A percentile compares a stretch with the other conserved stretches of the same genome.
phyloP scores from a whole-genome alignment of 805 yeast genomes.

The Metschnikowia shivogae region DNA sequence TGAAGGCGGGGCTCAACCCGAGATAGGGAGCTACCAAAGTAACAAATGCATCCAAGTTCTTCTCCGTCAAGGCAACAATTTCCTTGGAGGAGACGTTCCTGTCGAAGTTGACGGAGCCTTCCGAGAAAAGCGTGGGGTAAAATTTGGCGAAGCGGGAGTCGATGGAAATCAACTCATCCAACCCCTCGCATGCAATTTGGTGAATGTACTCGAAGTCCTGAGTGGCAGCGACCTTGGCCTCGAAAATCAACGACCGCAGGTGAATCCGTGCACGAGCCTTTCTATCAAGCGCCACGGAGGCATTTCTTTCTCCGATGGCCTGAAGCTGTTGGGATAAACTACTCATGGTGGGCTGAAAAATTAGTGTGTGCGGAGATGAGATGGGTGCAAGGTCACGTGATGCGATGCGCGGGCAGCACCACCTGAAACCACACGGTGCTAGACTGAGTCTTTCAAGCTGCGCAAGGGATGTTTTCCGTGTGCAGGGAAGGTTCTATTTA shows the following conservation, averaged over 20 bases:
- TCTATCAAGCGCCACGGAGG: conserved; percentile 78
- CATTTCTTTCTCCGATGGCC: conserved; percentile 57
- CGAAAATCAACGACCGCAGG: conserved; percentile 82
- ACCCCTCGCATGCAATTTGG: conserved; percentile 68
- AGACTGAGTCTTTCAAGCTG: no score
- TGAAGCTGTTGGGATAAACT: conserved; percentile 82
- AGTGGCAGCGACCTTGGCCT: conserved; percentile 82
- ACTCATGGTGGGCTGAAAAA: conserved; percentile 26
- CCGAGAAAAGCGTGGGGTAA: conserved; percentile 71
- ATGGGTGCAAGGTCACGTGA: conserved; percentile 2
- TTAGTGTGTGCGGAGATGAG: not conserved
- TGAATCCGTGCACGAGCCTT: conserved; percentile 83
- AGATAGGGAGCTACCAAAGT: conserved; percentile 73
- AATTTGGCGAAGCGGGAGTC: conserved; percentile 77
- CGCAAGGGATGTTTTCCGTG: no score
- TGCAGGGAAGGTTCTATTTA: no score
- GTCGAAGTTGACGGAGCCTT: conserved; percentile 73
- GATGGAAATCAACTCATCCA: conserved; percentile 63
- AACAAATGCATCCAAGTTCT: conserved; percentile 70
- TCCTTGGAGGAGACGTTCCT: conserved; percentile 79
- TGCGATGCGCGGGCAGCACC: no score
- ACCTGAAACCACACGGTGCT: no score
- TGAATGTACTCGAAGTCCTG: conserved; percentile 87
- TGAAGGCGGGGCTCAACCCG: conserved; percentile 67
- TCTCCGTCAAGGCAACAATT: conserved; percentile 67